Evolutionary conservation across 768 basidiomycete species (phyloP), one percentile per base, ranked within the genome.

Genomic region (Hydnum rufescens): DNA sequence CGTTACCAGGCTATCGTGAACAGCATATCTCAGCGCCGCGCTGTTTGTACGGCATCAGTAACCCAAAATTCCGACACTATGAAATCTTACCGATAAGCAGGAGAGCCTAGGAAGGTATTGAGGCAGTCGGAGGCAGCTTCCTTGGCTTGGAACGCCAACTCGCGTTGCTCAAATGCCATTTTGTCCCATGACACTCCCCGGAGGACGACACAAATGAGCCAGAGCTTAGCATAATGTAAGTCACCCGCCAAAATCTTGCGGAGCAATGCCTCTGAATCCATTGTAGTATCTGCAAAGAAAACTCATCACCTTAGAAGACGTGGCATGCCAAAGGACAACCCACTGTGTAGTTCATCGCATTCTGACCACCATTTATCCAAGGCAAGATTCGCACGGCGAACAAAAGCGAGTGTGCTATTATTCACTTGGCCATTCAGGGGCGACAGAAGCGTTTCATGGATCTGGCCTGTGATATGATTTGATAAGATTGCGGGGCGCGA

Each of bases 141-240:
- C 67, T 90, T 93, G 26, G 89, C 90, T 60, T 92, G 85, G 70
- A 93, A 92, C 2, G 89, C 89, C 44, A 93, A 72, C 63, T 93
- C 90, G 34, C 88, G 79, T 62, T 93, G 90, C 64, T 95, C 90
- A 55, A 84, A 87, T 3, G 87, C 78, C 81, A 95, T 87, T 65
- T 89, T 90, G 61, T 95, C 89, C 90, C 89, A 96, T 3, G 84
- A 77, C 25, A 82, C 84, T 18, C 90, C 90, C 54, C 90, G 76
- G 44, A 96, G 68, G 8, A 88, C 88, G 23, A 93, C 81, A 62
- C 90, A 95, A 22, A 90, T 82, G 30, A 93, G 75, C 90, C 90
- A 95, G 3, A 96, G 71, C 63, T 93, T 92, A 28, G 90, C 85
- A 62, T 93, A 90, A 61, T 90, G 80, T 49, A 93, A 69, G 62